Percentiles rank a stretch among this genome's conserved stretches.
These are phyloP conservation scores for Neophaeococcomyces mojaviensis DNA, from an alignment of 2,329 filamentous ascomycete genomes.

Conservation along the genomic window DNA sequence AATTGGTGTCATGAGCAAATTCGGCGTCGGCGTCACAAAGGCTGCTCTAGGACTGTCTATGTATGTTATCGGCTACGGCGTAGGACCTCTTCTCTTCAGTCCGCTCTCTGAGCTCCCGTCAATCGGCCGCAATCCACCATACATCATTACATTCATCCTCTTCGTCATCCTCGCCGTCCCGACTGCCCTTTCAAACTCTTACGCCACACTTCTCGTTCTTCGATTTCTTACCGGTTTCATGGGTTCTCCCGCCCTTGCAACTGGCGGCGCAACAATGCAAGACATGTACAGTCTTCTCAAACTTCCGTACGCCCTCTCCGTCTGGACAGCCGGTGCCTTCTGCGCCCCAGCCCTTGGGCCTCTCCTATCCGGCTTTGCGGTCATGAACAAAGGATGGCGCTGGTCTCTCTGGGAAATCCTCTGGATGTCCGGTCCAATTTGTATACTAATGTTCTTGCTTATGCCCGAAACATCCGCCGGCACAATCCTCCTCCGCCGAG, in stretches of 20 bases:
- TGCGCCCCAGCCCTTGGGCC: slow-evolving; percentile 29
- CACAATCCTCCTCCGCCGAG: slow-evolving; percentile 56
- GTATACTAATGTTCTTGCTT: slow-evolving; percentile 54
- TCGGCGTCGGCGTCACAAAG: slow-evolving; percentile 25
- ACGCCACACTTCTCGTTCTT: slow-evolving; percentile 55
- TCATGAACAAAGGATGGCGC: slow-evolving; percentile 52
- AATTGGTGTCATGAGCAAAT: slow-evolving; percentile 23
- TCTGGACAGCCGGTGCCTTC: slow-evolving; percentile 45
- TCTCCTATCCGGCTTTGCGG: slow-evolving; percentile 53
- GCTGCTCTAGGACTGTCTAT: slow-evolving; percentile 29
- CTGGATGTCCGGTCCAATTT: slow-evolving; percentile 52
- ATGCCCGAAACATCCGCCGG: slow-evolving; percentile 57
- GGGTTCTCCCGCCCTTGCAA: slow-evolving; percentile 58
- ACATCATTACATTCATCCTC: slow-evolving; percentile 59
- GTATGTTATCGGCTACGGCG: slow-evolving; percentile 40
- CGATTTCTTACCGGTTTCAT: slow-evolving; percentile 61
- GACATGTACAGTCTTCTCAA: slow-evolving; percentile 47
- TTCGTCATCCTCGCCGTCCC: slow-evolving; percentile 62
- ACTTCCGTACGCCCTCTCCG: slow-evolving; percentile 52
- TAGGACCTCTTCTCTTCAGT: slow-evolving; percentile 50
- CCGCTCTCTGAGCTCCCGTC: slow-evolving; percentile 60
- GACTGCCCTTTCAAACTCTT: slow-evolving; percentile 56
- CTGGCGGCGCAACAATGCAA: slow-evolving; percentile 40
- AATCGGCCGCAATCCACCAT: slow-evolving; percentile 61
- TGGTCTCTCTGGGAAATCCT: slow-evolving; percentile 55